These are phyloP conservation scores for Flaveria ramosissima DNA, from an alignment of 129 eudicot genomes.

Conservation along the genomic window DNA sequence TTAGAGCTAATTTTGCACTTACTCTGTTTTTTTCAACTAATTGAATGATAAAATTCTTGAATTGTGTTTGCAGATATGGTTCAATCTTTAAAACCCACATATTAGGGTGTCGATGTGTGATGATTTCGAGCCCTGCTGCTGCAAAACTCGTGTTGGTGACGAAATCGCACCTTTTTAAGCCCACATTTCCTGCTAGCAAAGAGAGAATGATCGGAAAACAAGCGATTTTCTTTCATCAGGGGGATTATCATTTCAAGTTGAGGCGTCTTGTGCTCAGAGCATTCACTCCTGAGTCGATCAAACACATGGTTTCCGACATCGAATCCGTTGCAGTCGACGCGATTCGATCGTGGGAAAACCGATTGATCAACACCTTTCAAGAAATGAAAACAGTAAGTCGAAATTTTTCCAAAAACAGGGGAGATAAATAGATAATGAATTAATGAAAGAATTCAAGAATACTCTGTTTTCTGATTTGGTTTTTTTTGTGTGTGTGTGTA, in stretches of 20 bases:
- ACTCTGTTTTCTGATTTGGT: neutral
- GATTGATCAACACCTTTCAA: conserved; percentile 42
- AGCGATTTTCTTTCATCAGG: conserved; percentile 55
- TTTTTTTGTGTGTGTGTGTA: neutral
- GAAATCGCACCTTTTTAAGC: conserved; percentile 49
- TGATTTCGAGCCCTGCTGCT: conserved; percentile 54
- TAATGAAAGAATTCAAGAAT: neutral
- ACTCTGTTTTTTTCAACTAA: neutral
- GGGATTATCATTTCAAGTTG: conserved; percentile 42
- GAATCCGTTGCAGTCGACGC: conserved; percentile 35
- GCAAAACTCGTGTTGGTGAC: conserved; percentile 46
- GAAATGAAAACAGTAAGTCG: conserved; percentile 50
- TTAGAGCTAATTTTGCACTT: neutral
- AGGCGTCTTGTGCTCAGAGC: conserved; percentile 53
- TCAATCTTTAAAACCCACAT: conserved; percentile 53
- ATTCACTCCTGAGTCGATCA: conserved; percentile 37
- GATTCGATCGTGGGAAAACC: conserved; percentile 41
- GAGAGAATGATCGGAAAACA: conserved; percentile 48
- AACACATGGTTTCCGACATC: conserved; percentile 36
- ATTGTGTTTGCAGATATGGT: conserved; percentile 38
- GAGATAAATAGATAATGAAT: no score
- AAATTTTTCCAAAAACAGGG: neutral
- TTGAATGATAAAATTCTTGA: neutral
- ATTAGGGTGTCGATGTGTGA: conserved; percentile 48
- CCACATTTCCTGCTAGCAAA: conserved; percentile 51